Base-by-base conservation (phyloP, 2,329 filamentous ascomycete genomes). In the Pseudocercospora ulei region DNA sequence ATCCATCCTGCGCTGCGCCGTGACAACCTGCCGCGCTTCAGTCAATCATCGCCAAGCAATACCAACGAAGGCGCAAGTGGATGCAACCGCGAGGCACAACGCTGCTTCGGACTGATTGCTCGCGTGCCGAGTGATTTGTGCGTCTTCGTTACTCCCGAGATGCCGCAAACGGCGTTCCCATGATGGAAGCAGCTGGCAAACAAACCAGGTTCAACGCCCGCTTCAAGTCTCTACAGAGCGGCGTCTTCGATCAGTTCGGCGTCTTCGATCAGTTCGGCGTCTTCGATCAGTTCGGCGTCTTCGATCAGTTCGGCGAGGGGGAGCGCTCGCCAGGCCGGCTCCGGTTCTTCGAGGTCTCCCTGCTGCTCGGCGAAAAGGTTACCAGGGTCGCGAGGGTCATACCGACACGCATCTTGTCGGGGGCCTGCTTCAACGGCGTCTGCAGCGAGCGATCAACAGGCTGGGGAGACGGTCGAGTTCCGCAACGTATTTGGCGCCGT, bases 151-250 rank as follows among this genome's bases (percentile, higher is more conserved):
- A 5, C 34, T 28, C 3, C 39, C 41, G 7, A 58, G 47, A 14
- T 49, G 44, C 3, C 47, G 25, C 7, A 70, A 53, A 0, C 69
- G 53, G 5, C 65, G 35, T 3, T 58, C 45, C 29, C 8, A 33
- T 2, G 3, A n/a, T 20, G 16, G 29, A 33, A 33, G 14, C 2
- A 33, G 11, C 16, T n/a, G 16, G n/a, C n/a, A n/a, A n/a, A n/a
- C 7, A 65, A 28, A 0, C 65, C 62, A 24, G 57, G 53, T 24
- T 56, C 42, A 3, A 68, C 63, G 9, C 59, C 61, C 7, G 57
- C 53, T 42, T 68, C 65, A 1, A 68, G 53, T 7, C 61, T 50
- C 17, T 60, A n/a, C n/a, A n/a, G n/a, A n/a, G 51, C 0, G 59
- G 54, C 2, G 53, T 41, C n/a, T n/a, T n/a, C n/a, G n/a, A n/a